Conservation (phyloP, 306 rosid species). For the Cicer yamashitae region DNA sequence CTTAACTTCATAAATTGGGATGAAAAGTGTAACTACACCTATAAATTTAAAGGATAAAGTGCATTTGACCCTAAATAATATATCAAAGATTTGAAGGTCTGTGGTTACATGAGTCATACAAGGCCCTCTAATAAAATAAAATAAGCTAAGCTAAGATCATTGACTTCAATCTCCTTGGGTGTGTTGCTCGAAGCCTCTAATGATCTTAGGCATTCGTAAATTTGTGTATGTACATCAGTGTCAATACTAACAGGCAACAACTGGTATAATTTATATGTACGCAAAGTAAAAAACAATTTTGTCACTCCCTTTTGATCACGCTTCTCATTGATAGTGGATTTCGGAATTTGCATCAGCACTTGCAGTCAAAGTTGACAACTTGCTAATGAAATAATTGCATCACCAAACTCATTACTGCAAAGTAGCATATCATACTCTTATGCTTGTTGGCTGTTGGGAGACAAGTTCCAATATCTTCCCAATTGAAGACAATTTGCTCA, state of each 20-base stretch:
- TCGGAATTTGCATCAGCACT: slow-evolving; percentile 25
- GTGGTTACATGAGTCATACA: not conserved
- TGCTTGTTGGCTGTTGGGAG: slow-evolving; percentile 23
- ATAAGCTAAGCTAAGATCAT: not conserved
- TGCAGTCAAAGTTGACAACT: slow-evolving; percentile 42
- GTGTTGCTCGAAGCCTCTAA: not conserved
- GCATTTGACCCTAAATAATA: not conserved
- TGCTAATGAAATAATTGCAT: slow-evolving; percentile 38
- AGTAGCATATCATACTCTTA: not conserved
- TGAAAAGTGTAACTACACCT: not conserved
- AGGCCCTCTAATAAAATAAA: not conserved
- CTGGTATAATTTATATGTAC: not conserved
- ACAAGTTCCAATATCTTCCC: slow-evolving; percentile 19
- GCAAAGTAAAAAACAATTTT: slow-evolving; percentile 18
- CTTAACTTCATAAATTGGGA: no score
- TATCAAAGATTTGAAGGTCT: not conserved
- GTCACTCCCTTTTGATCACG: not conserved
- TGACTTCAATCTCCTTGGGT: slow-evolving; percentile 12
- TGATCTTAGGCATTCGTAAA: slow-evolving; percentile 16
- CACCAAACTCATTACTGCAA: slow-evolving; percentile 27
- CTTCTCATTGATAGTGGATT: slow-evolving; percentile 18
- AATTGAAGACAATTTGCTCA: slow-evolving; percentile 13
- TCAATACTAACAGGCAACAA: slow-evolving; percentile 2
- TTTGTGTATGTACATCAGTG: slow-evolving; percentile 15
- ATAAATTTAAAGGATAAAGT: not conserved